phyloP scores from a whole-genome alignment of 371 early-diverging fungal species.

The Phascolomyces articulosus region DNA sequence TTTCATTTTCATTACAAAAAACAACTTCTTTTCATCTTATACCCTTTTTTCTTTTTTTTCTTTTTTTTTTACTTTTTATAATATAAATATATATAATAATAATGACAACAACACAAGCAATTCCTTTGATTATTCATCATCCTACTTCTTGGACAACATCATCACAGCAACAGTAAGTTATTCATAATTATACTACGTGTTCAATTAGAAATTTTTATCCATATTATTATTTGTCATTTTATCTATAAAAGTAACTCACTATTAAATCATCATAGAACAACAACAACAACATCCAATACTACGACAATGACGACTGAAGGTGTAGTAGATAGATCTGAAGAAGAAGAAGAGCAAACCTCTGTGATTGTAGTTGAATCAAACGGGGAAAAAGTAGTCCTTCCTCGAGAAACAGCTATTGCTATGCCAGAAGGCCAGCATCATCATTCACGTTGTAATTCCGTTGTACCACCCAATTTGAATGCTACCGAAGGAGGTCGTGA shows the following conservation, averaged over 20 bases:
- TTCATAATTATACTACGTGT: no score
- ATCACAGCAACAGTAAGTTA: not conserved
- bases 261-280: no score
- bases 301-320: no score
- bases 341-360: no score
- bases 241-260: no score
- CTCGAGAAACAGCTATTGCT: slow-evolving; percentile 11
- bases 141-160: not conserved
- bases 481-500: slow-evolving; percentile 36
- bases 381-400: not conserved
- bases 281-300: not conserved
- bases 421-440: slow-evolving; percentile 1
- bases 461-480: not conserved
- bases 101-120: slow-evolving; percentile 4
- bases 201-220: no score
- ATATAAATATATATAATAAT: not conserved
- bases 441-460: not conserved
- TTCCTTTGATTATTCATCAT: slow-evolving; percentile 4
- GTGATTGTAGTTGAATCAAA: not conserved
- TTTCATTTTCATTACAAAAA: not conserved
- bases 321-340: not conserved
- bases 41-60: not conserved
- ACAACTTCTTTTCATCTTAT: no score
- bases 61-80: not conserved
- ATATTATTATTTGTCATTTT: no score